phyloP scores from a whole-genome alignment of 768 basidiomycete genomes.

The Heimioporus sp. region DNA sequence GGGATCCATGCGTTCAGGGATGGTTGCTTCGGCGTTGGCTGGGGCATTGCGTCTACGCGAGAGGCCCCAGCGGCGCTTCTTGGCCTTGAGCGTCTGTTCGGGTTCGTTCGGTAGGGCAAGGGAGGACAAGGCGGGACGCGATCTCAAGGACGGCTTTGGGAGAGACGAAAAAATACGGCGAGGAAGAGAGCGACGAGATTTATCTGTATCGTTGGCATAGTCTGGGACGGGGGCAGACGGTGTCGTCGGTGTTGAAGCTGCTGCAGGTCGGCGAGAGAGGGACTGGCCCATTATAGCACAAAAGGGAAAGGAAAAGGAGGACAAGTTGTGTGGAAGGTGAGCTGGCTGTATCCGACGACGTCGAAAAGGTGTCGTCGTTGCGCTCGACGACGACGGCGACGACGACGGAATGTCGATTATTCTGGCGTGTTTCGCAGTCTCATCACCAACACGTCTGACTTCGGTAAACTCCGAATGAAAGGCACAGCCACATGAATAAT shows the following conservation, averaged over 20 bases:
- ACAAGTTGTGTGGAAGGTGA: neutral
- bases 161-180: constrained; percentile 35
- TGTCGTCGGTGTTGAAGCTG: constrained; percentile 6
- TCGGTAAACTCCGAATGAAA: constrained; percentile 17
- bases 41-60: constrained; percentile 17
- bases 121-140: constrained; percentile 11
- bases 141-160: constrained; percentile 23
- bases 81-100: constrained; percentile 28
- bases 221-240: constrained; percentile 10
- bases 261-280: constrained; percentile 24
- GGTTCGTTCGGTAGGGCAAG: constrained; percentile 19
- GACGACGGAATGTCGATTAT: constrained; percentile 24
- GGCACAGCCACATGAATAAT: constrained; percentile 18
- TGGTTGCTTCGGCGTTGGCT: constrained; percentile 13
- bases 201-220: neutral
- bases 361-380: constrained; percentile 6
- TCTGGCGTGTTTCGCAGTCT: constrained; percentile 24
- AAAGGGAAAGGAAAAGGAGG: neutral
- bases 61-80: constrained; percentile 25
- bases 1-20: constrained; percentile 13
- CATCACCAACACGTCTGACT: constrained; percentile 21
- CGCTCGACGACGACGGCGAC: constrained; percentile 7
- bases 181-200: constrained; percentile 24
- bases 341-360: constrained; percentile 3
- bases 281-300: constrained; percentile 29